Evolutionary conservation across 371 early-diverging fungal species (phyloP), one percentile per base, ranked within the genome.

Genomic region (Circinella minor): DNA sequence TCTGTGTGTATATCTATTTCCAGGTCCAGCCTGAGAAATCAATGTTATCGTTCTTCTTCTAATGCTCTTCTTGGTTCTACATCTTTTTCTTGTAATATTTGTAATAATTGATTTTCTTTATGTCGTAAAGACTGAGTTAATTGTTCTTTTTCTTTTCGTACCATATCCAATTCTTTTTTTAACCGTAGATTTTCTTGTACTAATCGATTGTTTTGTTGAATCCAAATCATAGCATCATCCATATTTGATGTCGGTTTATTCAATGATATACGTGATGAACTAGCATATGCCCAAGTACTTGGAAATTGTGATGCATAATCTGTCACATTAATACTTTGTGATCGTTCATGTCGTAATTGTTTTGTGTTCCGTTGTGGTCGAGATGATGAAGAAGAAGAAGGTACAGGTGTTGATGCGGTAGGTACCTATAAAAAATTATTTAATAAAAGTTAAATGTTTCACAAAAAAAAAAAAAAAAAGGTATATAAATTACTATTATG

Each of bases 211-310:
- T 71, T 71, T 49, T 71, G 72, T 11, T 67, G 67, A 36, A 71
- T 71, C 72, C 72, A 71, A 18, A 67, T 46, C 38, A 71, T 49
- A 11, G 72, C 72, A 34, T 71, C 72, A 43, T 71, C 72, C 48
- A 71, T 63, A 57, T 71, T 71, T 39, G 48, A 37, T 0, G 55
- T 55, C 9, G 59, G 43, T 43, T 43, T n/a, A 5, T 64, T 46
- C 11, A 57, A 34, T 2, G 57, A 27, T 18, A 57, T 57, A 57
- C 34, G 57, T 20, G 65, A 47, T 7, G 65, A 48, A 18, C 49
- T 62, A 36, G 67, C 65, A 51, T 67, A 67, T 3, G 63, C 67
- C 72, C 67, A 67, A 6, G 72, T 71, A 36, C 37, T 71, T 17
- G 72, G 72, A 59, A 67, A 71, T 20, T 63, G 68, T 4, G 55